These are phyloP conservation scores for Salix koriyanagi DNA, from an alignment of 345 rosid genomes.

Conservation along the genomic window DNA sequence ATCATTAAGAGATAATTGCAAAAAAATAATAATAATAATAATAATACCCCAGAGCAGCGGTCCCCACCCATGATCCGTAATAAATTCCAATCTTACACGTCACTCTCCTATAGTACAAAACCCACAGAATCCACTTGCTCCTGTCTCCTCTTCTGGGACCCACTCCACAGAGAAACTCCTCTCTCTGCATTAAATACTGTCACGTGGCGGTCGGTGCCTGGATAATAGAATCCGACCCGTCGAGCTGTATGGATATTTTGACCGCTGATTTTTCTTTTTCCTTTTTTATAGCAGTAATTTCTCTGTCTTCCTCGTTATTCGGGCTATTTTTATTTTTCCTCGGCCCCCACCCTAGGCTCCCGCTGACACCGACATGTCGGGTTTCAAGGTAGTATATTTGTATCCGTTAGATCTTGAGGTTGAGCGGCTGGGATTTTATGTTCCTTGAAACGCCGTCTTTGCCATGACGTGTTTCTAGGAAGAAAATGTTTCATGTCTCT, in stretches of 20 bases:
- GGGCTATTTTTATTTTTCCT: not conserved
- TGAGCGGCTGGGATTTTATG: not conserved
- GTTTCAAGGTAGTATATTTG: not conserved
- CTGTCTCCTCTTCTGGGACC: not conserved
- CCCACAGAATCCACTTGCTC: not conserved
- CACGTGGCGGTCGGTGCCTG: no score
- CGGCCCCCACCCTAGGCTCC: not conserved
- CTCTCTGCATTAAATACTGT: not conserved
- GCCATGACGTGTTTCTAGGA: not conserved
- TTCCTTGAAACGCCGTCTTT: not conserved
- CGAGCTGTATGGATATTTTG: not conserved
- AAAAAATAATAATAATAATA: not conserved
- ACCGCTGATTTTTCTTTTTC: not conserved
- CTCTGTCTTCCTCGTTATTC: not conserved
- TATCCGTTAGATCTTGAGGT: not conserved
- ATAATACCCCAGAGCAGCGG: not conserved
- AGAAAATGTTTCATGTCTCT: not conserved
- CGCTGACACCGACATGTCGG: not conserved
- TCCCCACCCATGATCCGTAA: not conserved
- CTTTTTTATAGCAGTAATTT: not conserved
- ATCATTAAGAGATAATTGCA: not conserved
- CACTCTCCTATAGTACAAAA: not conserved
- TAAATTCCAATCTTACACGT: not conserved
- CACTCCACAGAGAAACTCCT: not conserved
- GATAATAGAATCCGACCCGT: not conserved